These are phyloP conservation scores for Gyromitra esculenta DNA, from an alignment of 2,329 filamentous ascomycete species.

Conservation along the genomic window DNA sequence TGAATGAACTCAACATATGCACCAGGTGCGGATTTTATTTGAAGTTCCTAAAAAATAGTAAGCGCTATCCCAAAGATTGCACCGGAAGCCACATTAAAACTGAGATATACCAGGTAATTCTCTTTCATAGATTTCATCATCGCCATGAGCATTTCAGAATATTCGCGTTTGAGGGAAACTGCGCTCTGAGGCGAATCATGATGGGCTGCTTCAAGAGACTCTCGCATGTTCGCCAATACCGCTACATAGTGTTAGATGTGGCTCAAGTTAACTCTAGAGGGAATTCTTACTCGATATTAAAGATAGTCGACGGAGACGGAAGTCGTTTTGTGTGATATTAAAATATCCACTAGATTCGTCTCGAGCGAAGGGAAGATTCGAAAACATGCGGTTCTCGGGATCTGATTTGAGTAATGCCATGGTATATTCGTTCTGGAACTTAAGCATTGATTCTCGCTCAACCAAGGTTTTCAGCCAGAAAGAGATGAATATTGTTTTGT, in stretches of 20 bases:
- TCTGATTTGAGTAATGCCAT: constrained; percentile 66
- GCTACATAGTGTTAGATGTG: constrained; percentile 54
- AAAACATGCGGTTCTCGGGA: constrained; percentile 64
- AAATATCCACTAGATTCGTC: constrained; percentile 60
- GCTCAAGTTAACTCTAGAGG: background rate
- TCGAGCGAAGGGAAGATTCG: constrained; percentile 68
- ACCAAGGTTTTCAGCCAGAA: constrained; percentile 68
- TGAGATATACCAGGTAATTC: constrained; percentile 67
- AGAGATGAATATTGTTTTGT: constrained; percentile 64
- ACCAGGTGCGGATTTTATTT: constrained; percentile 59
- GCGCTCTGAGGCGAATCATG: constrained; percentile 58
- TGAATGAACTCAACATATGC: constrained; percentile 72
- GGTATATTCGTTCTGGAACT: constrained; percentile 70
- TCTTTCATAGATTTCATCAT: constrained; percentile 71
- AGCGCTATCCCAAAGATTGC: constrained; percentile 1
- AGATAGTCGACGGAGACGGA: constrained; percentile 66
- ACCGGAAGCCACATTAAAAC: background rate
- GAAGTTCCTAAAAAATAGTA: constrained; percentile 39
- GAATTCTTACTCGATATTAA: constrained; percentile 64
- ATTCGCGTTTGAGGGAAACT: constrained; percentile 63
- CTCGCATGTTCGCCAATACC: constrained; percentile 70
- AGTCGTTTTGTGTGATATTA: constrained; percentile 65
- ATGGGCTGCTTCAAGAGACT: constrained; percentile 61
- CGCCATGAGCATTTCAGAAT: constrained; percentile 65
- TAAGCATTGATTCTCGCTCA: constrained; percentile 70